Evolutionary conservation across 306 rosid species (phyloP).

Genomic region (Lathyrus sativus): DNA sequence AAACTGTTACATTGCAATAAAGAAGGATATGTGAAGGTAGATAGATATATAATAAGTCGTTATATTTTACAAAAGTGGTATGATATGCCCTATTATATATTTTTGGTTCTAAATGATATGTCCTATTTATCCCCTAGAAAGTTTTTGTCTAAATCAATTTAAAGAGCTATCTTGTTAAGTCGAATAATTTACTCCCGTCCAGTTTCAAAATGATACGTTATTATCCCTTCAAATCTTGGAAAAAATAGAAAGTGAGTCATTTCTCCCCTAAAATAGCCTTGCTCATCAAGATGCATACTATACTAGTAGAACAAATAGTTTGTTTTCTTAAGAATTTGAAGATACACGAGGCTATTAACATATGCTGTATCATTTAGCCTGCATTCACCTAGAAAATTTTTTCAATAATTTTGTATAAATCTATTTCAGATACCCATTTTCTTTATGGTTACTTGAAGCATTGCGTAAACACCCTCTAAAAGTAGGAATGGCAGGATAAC

Average conservation of each 20-base stretch:
- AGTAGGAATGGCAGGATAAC: too few relatives aligned
- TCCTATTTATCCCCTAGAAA: neutral
- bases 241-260: neutral
- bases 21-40: conserved; percentile 14
- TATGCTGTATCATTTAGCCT: neutral
- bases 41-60: conserved; percentile 11
- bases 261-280: neutral
- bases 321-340: neutral
- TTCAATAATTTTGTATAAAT: too few relatives aligned
- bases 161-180: conserved; percentile 1
- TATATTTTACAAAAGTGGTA: conserved; percentile 12
- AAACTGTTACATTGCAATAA: neutral
- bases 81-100: neutral
- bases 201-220: conserved; percentile 21
- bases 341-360: neutral
- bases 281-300: conserved; percentile 5
- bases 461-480: too few relatives aligned
- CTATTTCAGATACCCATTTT: too few relatives aligned
- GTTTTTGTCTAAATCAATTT: conserved; percentile 23
- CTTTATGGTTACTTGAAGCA: too few relatives aligned
- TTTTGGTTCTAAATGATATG: too few relatives aligned
- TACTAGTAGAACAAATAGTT: conserved; percentile 11
- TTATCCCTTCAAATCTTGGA: conserved; percentile 12
- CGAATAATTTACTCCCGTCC: neutral
- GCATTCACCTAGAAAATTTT: neutral